Evolutionary conservation across 495 filamentous ascomycete species (phyloP), one percentile per base, ranked within the genome.

Genomic region (Neurospora tetrasperma): DNA sequence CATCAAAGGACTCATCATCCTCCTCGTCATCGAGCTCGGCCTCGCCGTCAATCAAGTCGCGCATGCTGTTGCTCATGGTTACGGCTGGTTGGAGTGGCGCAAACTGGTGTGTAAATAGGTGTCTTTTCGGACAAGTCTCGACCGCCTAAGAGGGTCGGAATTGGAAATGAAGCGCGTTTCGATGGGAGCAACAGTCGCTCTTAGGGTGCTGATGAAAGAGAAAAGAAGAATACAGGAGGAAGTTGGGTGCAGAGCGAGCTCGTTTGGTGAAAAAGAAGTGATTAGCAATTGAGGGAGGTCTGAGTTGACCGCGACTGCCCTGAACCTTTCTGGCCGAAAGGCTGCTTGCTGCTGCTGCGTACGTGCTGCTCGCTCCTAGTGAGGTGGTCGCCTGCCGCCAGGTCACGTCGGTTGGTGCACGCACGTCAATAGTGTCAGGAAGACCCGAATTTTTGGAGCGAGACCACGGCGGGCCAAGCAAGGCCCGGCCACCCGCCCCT

Each of bases 21-120:
- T 90, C 88, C 70, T 98, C 95, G n/a, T 97, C 94, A 76, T 94
- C 93, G 71, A 98, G 81, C 78, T 94, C 90, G 69, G 95, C 96
- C 85, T 94, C 91, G 72, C 90, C 90, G 71, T 93, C 88, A 78
- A 98, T 88, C 80, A 98, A 79, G 79, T 95, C 91, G 78, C 88
- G 88, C 83, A 91, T 79, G 35, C 76, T 78, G 70, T 75, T 86
- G 82, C 89, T 92, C 91, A 94, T 95, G 38, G 77, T 86, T 79
- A 72, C 73, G 44, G 72, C 40, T 16, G 23, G 69, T 66, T 39
- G 23, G 14, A 27, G 54, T 66, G 54, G 41, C 69, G 69, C 14
- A 41, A 31, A 31, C 9, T 48, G 38, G 69, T 27, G 41, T 23
- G 69, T 31, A 4, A 54, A 46, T 42, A 35, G 5, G 40, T 71